phyloP scores from a whole-genome alignment of 2,329 filamentous ascomycete species.

The Elsinoe australis region DNA sequence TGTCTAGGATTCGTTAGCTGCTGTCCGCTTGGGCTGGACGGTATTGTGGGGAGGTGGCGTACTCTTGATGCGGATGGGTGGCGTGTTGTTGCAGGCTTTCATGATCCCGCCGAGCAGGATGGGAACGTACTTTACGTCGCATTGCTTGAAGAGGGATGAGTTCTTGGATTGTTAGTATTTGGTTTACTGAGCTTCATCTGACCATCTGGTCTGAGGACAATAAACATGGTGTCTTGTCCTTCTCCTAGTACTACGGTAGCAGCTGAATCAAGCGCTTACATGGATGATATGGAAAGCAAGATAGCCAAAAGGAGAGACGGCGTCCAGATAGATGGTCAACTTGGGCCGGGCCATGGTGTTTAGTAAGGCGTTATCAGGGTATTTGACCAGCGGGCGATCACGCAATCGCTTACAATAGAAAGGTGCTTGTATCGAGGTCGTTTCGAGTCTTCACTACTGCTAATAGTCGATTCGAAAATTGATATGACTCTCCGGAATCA shows the following conservation, averaged over 20 bases:
- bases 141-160: slow-evolving; percentile 47
- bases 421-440: not conserved
- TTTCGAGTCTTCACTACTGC: too few species aligned
- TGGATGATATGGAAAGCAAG: slow-evolving; percentile 50
- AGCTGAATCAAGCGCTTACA: slow-evolving; percentile 33
- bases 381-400: not conserved
- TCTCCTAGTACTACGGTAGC: not conserved
- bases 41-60: slow-evolving; percentile 22
- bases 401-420: slow-evolving; percentile 1
- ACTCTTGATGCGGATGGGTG: slow-evolving; percentile 53
- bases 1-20: slow-evolving; percentile 48
- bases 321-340: slow-evolving; percentile 52
- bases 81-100: slow-evolving; percentile 46
- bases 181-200: too few species aligned
- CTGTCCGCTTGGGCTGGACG: too few species aligned
- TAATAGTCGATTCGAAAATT: too few species aligned
- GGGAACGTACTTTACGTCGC: slow-evolving; percentile 50
- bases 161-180: slow-evolving; percentile 39
- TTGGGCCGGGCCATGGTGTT: slow-evolving; percentile 40
- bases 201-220: too few species aligned
- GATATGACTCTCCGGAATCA: too few species aligned
- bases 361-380: not conserved
- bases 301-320: slow-evolving; percentile 54
- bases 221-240: too few species aligned
- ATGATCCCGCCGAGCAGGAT: slow-evolving; percentile 55